Base-by-base conservation (phyloP, 305 asterid species). In the Ajuga reptans region DNA sequence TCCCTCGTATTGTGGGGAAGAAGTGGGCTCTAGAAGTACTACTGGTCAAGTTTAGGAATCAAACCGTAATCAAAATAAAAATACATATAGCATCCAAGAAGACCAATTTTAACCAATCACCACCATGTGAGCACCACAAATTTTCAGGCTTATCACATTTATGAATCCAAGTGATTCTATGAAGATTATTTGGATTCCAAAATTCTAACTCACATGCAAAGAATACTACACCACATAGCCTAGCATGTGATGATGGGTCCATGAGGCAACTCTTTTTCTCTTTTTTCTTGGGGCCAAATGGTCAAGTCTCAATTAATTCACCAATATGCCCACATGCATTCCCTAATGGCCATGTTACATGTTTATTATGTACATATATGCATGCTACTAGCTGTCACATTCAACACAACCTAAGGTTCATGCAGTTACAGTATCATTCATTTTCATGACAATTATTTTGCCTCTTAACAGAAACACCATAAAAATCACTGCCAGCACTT, bases 231-330 rank as follows among this genome's bases (percentile, higher is more conserved):
- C 54, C 83, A 72, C 56, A 58, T 53, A 70, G 65, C 41, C 49
- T 60, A 65, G 67, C 86, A 82, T 64, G 82, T 82, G 82, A 57
- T 45, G 78, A 29, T 73, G 82, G 86, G 78, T 27, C 79, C 81
- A 72, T 47, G 51, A 9, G 59, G 65, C 74, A 66, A 66, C 64
- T 42, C 33, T 31, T 31, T 5, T 31, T 31, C 6, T 31, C 6
- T 31, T 31, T 5, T 64, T 12, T 14, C 11, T 67, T 54, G 78
- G 76, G 82, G 73, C 72, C 75, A 74, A n/a, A 63, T 66, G 64
- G 56, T 64, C 51, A 57, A 62, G n/a, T 65, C 71, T 31, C 77
- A 75, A 69, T 72, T 71, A 77, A 78, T 68, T 64, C 69, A 64
- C 78, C 75, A 67, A 49, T 33, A 75, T 68, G 75, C 72, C 46